Conservation (phyloP, 1,139 yeast genomes). For the Schwanniomyces etchellsii region DNA sequence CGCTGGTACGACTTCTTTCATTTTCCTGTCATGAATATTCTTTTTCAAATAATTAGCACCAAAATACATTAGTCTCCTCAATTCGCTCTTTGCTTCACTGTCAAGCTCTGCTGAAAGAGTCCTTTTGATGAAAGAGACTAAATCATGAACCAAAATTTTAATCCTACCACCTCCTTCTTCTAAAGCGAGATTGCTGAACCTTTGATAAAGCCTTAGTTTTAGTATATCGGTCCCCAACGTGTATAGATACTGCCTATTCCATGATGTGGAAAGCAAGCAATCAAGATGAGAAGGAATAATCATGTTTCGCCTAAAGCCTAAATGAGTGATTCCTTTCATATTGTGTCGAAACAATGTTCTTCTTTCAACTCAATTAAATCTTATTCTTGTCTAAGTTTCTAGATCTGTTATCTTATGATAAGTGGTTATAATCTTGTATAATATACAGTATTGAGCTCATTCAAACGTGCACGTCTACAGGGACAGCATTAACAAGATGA, state of each 20-base stretch:
- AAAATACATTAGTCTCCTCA: conserved; percentile 17
- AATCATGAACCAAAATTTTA: conserved; percentile 31
- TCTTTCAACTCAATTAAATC: no score
- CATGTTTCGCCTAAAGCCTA: no score
- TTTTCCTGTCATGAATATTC: background rate
- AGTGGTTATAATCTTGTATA: no score
- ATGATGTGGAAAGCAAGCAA: conserved; percentile 18
- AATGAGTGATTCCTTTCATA: no score
- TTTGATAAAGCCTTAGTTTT: conserved; percentile 29
- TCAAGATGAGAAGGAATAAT: conserved; percentile 1
- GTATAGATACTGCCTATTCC: conserved; percentile 31
- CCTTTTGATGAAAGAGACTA: conserved; percentile 29
- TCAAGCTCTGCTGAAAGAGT: conserved; percentile 17
- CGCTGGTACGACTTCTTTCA: background rate
- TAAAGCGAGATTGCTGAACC: conserved; percentile 24
- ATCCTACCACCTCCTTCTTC: conserved; percentile 32
- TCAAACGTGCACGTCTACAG: no score
- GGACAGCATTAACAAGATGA: no score
- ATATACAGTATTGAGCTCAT: no score
- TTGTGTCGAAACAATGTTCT: no score
- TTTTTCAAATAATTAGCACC: background rate
- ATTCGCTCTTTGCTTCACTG: conserved; percentile 15
- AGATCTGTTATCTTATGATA: no score
- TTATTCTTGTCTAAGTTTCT: no score
- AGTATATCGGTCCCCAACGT: conserved; percentile 32